A percentile compares a stretch with the other conserved stretches of the same genome.
Evolutionary conservation across 177 flowering plant species (phyloP).

Genomic region (Vitis hybrid): DNA sequence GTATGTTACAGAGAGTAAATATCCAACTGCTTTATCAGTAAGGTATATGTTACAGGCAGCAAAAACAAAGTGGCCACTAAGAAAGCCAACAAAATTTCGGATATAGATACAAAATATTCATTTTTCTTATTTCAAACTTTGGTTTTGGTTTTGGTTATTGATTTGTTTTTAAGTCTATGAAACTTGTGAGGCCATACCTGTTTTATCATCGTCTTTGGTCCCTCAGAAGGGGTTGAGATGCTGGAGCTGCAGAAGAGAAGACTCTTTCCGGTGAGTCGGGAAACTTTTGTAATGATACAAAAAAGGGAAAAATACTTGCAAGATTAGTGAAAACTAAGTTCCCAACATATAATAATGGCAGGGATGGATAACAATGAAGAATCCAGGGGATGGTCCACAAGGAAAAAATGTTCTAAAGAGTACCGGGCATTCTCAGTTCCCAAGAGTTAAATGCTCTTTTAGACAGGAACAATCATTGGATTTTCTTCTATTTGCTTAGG

Average conservation of each 20-base stretch:
- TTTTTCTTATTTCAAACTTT: neutral
- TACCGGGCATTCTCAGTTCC: too few species aligned
- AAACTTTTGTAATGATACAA: neutral
- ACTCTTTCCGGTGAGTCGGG: neutral
- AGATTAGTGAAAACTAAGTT: too few species aligned
- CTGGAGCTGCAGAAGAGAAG: conserved; percentile 42
- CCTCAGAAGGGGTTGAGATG: conserved; percentile 50
- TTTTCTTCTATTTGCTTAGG: too few species aligned
- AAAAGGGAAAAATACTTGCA: too few species aligned
- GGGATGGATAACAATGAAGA: too few species aligned
- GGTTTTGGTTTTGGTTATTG: neutral
- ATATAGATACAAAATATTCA: neutral
- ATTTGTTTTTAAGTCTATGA: too few species aligned
- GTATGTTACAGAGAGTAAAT: neutral
- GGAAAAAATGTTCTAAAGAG: too few species aligned
- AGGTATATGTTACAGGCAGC: too few species aligned
- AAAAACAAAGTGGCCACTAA: neutral
- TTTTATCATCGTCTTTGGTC: conserved; percentile 36
- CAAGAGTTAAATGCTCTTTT: too few species aligned
- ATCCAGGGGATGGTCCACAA: too few species aligned
- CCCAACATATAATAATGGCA: too few species aligned
- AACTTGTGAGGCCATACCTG: neutral
- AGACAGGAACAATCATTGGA: too few species aligned
- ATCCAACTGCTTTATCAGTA: neutral
- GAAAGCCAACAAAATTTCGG: neutral